Conservation (phyloP, 2,329 filamentous ascomycete species). For the Zarea fungicola region DNA sequence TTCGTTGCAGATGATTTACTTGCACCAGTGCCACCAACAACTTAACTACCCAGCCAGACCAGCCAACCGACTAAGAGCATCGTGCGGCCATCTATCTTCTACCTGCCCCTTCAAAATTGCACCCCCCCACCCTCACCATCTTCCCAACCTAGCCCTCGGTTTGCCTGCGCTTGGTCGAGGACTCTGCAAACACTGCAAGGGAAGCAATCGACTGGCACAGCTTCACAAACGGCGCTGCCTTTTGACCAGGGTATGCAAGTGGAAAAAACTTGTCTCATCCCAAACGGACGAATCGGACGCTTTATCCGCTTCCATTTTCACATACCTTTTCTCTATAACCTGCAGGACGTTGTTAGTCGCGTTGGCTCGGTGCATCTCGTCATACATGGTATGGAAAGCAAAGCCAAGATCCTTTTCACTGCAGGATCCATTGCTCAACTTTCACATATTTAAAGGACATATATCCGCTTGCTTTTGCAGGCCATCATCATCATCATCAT, state of each 20-base stretch:
- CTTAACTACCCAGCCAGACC: conserved; percentile 5
- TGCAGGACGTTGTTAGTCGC: conserved; percentile 5
- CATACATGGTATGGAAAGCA: conserved; percentile 7
- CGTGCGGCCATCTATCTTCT: conserved; percentile 1
- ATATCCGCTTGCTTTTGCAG: not conserved
- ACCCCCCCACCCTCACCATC: conserved; percentile 5
- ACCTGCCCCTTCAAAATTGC: not conserved
- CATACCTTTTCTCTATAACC: conserved; percentile 7
- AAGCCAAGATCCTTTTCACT: not conserved
- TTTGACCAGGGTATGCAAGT: conserved; percentile 6
- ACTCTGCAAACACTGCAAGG: conserved; percentile 8
- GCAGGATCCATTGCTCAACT: not conserved
- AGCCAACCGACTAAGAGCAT: conserved; percentile 4
- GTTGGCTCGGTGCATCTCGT: conserved; percentile 6
- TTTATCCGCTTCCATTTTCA: not conserved
- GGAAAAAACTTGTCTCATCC: conserved; percentile 6
- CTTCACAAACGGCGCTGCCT: not conserved
- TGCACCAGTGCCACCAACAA: not conserved
- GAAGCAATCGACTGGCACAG: conserved; percentile 7
- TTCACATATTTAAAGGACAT: not conserved
- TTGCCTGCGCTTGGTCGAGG: not conserved
- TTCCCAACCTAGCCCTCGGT: not conserved
- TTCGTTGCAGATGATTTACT: not conserved
- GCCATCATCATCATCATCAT: not conserved
- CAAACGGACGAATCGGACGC: not conserved